Base-by-base conservation (phyloP, 768 basidiomycete genomes). In the Trichaptum fuscoviolaceum region DNA sequence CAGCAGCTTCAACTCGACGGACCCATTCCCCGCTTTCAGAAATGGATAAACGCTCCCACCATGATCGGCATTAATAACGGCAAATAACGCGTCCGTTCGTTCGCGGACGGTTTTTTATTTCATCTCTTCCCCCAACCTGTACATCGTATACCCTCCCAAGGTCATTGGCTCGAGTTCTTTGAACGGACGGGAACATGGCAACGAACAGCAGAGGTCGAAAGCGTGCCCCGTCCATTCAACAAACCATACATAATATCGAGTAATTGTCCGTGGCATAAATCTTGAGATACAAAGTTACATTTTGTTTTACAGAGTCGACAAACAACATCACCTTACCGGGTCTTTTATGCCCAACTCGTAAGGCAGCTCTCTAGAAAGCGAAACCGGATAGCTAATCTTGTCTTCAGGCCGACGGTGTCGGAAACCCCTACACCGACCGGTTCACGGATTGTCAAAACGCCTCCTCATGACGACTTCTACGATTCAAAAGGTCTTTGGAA, bases 341-440 rank as follows among this genome's bases (percentile, higher is more conserved):
- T 80, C 87, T 5, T 86, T 90, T 74, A 74, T 85, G 63, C 83
- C 85, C 2, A 85, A 88, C 74, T 89, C 87, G 88, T 89, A 72
- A 67, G 82, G 75, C 15, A 36, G 57, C 62, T 36, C 35, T 52
- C 35, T 5, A 25, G 25, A 9, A 25, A 9, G 59, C 23, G 30
- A 61, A 23, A 24, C 2, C 30, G 2, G 2, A 17, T 23, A 5
- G 25, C 23, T 61, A 17, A 61, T 18, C 15, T 12, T 34, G 12
- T 7, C 15, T 25, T 25, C 23, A 61, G 59, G 15, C 59, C 12
- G 3, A 61, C 30, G 15, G 25, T 25, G 3, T 61, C 59, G 8
- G 30, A 61, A 17, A 18, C 25, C 15, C 2, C 59, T 23, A 61
- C 59, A 25, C 59, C 59, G 23, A 25, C 17, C 24, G 25, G 30